Evolutionary conservation across 192 early-diverging fungal genomes (phyloP), one percentile per base, ranked within the genome.

Genomic region (Entrophospora sp.): DNA sequence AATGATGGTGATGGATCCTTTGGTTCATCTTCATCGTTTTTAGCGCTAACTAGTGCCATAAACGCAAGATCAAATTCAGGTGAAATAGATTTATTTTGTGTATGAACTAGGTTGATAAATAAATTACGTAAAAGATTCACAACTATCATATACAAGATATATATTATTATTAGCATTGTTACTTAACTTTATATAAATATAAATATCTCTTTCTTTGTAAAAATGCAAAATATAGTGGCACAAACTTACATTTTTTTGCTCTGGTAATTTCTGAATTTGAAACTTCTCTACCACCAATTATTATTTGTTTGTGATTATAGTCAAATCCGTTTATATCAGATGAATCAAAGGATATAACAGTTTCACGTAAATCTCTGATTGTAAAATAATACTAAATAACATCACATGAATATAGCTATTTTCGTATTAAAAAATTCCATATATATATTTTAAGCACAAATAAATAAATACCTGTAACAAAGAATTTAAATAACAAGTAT

Each of bases 401-500:
- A 9, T n/a, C 22, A 3, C 6, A 10, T 49, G 46, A 6, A 40
- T 4, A 16, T 35, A 4, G 12, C n/a, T 53, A 36, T 55, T 32
- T 48, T 35, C 42, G 8, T 4, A 52, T 27, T 40, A 36, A 43
- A n/a, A 22, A 22, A 7, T 7, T 42, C 16, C 40, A 16, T 42
- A 42, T 10, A 42, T 42, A 7, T 42, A n/a, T n/a, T n/a, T n/a
- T n/a, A 36, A 0, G 22, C 16, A n/a, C 5, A 34, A 8, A 5
- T 42, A 1, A 30, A 34, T 38, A 48, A 49, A 35, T 68, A 84
- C 73, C 49, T 84, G 83, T 22, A 95, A 72, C 20, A 95, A 70
- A 36, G 88, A 89, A 70, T 93, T 95, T 16, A 95, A 76, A 68
- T 95, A 95, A 72, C 92, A 95, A 0, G 92, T 95, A 45, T 90